Evolutionary conservation across 768 basidiomycete genomes (phyloP), one percentile per base, ranked within the genome.

Genomic region (Cystobasidiopsis lactophilus): DNA sequence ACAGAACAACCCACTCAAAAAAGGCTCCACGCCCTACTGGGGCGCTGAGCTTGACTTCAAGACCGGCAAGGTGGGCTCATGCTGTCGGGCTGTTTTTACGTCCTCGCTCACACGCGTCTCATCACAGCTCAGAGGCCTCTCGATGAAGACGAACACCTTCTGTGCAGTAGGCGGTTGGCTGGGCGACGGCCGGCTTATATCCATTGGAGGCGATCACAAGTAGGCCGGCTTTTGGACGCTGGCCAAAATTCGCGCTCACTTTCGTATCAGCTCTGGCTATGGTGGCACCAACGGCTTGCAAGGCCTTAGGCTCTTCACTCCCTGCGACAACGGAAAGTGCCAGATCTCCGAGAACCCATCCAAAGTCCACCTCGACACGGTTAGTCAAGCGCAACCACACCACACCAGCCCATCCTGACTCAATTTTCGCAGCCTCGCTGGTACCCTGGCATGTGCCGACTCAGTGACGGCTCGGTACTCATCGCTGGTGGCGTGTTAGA

Each of bases 321-420:
- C 85, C 5, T 86, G 85, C 64, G 79, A 77, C 63, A 69, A 78
- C 66, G 66, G 68, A 11, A 64, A 52, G 31, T 88, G 85, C 60
- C 65, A 70, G 26, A 72, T 85, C 24, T 74, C 74, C 80, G 46
- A 86, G 82, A 80, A 86, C 84, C 66, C 82, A 78, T 2, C 76
- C 75, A 63, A 67, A 5, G 67, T 84, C 33, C n/a, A n/a, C n/a
- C n/a, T n/a, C n/a, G n/a, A n/a, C n/a, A n/a, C n/a, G n/a, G n/a
- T n/a, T n/a, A n/a, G n/a, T n/a, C n/a, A n/a, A n/a, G n/a, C n/a
- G n/a, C n/a, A n/a, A n/a, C n/a, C n/a, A n/a, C n/a, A n/a, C n/a
- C n/a, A n/a, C n/a, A n/a, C n/a, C n/a, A n/a, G n/a, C n/a, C n/a
- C n/a, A n/a, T n/a, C n/a, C n/a, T n/a, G n/a, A n/a, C n/a, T n/a